Evolutionary conservation across 1,139 yeast genomes (phyloP), one percentile per base, ranked within the genome.

Genomic region (Meyerozyma elateridarum): DNA sequence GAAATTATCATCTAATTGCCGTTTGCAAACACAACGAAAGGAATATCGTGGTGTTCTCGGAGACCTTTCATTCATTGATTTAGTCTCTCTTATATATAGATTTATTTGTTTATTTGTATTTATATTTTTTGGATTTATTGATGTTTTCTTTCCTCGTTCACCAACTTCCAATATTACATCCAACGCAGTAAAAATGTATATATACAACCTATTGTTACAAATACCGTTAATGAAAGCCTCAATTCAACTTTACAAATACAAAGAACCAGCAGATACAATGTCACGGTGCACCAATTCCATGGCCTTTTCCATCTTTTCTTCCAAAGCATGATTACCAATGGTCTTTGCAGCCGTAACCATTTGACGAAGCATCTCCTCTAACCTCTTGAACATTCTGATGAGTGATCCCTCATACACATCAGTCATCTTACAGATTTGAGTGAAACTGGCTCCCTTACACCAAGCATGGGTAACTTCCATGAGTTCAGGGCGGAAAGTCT

Each of bases 381-480:
- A 66, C 51, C 98, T 73, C 58, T 93, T 81, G 64, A 93, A 89
- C 76, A 87, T 83, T 57, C 98, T 77, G 42, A 93, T 89, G 54
- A 93, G 72, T 19, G 95, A 83, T 28, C 99, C 99, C 64, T 93
- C 98, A 49, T 89, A 93, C 28, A 93, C 97, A 54, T 91, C 98
- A 0, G 98, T 91, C 96, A 91, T 87, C 59, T 89, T 89, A 64
- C 97, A 91, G 40, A 91, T 89, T 54, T 89, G 96, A 0, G 96
- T 89, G 59, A 93, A 93, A 0, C 91, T 67, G 4, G 96, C 96
- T 18, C 97, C 97, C 52, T 83, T 82, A 54, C 96, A 85, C 99
- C 99, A 93, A 28, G 93, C 87, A 58, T 64, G 87, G 1, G 93
- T 96, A 31, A 91, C 97, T 54, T 88, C 97, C 97, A 93, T 89